phyloP scores from a whole-genome alignment of 768 basidiomycete species.

The Coprinopsis cinerea region DNA sequence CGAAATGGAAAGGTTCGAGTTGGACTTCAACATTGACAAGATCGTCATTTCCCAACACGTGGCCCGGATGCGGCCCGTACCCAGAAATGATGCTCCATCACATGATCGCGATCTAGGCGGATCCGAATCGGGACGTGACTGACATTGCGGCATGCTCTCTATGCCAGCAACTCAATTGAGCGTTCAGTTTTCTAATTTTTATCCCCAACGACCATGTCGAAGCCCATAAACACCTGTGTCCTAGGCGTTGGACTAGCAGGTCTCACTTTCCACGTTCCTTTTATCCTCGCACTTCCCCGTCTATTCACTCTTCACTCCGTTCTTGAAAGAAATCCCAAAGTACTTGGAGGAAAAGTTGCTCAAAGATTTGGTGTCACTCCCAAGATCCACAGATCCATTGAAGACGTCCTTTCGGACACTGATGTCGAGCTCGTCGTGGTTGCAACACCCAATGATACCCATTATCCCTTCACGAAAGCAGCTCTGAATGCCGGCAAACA shows the following conservation, averaged over 20 bases:
- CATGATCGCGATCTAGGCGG: not conserved
- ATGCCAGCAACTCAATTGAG: too few relatives aligned
- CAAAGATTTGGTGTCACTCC: conserved; percentile 55
- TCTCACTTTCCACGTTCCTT: conserved; percentile 76
- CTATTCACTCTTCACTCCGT: conserved; percentile 70
- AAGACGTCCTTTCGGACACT: conserved; percentile 53
- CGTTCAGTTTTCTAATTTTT: too few relatives aligned
- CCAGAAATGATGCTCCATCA: not conserved
- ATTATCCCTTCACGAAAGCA: conserved; percentile 61
- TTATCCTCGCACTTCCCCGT: conserved; percentile 66
- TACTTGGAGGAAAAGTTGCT: conserved; percentile 57
- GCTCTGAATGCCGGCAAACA: conserved; percentile 68
- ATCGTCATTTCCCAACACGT: not conserved
- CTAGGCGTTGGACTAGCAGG: conserved; percentile 74
- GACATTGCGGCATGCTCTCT: not conserved
- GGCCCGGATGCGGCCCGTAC: too few relatives aligned
- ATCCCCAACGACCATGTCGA: conserved; percentile 21
- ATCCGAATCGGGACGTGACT: not conserved
- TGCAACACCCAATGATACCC: conserved; percentile 70
- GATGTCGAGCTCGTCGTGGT: conserved; percentile 67
- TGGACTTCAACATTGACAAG: not conserved
- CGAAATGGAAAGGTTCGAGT: not conserved
- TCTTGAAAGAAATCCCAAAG: conserved; percentile 61
- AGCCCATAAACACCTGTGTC: conserved; percentile 63
- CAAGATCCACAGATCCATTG: conserved; percentile 55